Conservation (phyloP, 108 stramenopile species). For the Cyclotella atomus region DNA sequence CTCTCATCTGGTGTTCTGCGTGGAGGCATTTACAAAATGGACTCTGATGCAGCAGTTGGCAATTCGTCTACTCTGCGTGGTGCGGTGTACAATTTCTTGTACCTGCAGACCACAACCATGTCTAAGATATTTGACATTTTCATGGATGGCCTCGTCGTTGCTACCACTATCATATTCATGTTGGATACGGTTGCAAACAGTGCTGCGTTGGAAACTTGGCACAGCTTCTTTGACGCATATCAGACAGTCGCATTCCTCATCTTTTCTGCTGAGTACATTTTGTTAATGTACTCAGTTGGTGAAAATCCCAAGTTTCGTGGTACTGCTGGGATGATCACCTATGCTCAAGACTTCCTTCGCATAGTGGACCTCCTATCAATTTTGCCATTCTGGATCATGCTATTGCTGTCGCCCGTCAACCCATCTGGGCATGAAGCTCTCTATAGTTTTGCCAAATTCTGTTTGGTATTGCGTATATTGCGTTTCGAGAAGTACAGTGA, state of each 20-base stretch:
- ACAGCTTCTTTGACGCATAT: constrained; percentile 53
- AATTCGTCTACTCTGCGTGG: constrained; percentile 50
- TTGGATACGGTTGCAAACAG: constrained; percentile 55
- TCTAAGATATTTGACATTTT: constrained; percentile 56
- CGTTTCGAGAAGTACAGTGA: constrained; percentile 84
- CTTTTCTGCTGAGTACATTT: constrained; percentile 79
- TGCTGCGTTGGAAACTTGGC: constrained; percentile 21
- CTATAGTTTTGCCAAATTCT: constrained; percentile 41
- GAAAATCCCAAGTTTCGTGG: constrained; percentile 70
- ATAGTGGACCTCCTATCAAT: constrained; percentile 81
- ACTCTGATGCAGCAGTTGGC: constrained; percentile 31
- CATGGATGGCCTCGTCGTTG: constrained; percentile 64
- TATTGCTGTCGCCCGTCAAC: constrained; percentile 24
- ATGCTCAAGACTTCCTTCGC: constrained; percentile 65
- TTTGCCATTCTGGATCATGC: constrained; percentile 75
- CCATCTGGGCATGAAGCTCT: constrained; percentile 3
- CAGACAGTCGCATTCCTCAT: constrained; percentile 67
- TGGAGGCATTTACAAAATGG: constrained; percentile 4
- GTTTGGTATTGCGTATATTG: constrained; percentile 76
- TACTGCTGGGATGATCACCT: constrained; percentile 17
- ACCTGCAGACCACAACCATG: constrained; percentile 41
- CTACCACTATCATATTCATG: constrained; percentile 70
- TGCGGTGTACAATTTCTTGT: constrained; percentile 66
- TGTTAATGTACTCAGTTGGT: constrained; percentile 48
- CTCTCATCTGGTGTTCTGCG: background rate